These are phyloP conservation scores for Pneumocystis canis DNA, from an alignment of 1,139 yeast species.

Conservation along the genomic window DNA sequence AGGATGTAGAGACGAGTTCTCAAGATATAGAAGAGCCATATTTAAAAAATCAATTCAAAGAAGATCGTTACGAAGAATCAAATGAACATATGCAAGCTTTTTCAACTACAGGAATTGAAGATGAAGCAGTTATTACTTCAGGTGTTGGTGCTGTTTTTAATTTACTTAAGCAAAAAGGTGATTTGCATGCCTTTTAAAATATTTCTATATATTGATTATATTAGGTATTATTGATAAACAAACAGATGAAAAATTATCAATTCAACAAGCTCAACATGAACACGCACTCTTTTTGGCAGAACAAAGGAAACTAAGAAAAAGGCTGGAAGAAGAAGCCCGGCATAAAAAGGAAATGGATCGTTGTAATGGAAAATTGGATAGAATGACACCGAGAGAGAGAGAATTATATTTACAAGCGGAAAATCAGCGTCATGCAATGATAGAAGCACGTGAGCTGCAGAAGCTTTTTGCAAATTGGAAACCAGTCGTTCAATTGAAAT, in stretches of 20 bases:
- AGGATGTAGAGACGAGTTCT: constrained; percentile 16
- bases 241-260: constrained; percentile 14
- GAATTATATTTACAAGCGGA: constrained; percentile 31
- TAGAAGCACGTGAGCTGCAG: constrained; percentile 23
- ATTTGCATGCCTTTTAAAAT: not conserved
- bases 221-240: constrained; percentile 9
- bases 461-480: constrained; percentile 35
- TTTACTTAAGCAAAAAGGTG: constrained; percentile 14
- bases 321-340: constrained; percentile 14
- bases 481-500: constrained; percentile 50
- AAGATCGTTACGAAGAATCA: constrained; percentile 9
- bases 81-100: constrained; percentile 8
- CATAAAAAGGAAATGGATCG: constrained; percentile 17
- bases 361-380: constrained; percentile 20
- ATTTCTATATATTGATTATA: not conserved
- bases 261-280: constrained; percentile 12
- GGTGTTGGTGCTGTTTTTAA: constrained; percentile 17
- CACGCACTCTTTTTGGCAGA: constrained; percentile 14
- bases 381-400: constrained; percentile 24
- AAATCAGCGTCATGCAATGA: constrained; percentile 20
- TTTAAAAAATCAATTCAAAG: constrained; percentile 10
- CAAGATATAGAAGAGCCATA: constrained; percentile 11
- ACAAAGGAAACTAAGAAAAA: constrained; percentile 10
- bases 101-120: constrained; percentile 13
- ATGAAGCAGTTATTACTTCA: constrained; percentile 13